These are phyloP conservation scores for Boletus rubropictus DNA, from an alignment of 768 basidiomycete species.

Conservation along the genomic window DNA sequence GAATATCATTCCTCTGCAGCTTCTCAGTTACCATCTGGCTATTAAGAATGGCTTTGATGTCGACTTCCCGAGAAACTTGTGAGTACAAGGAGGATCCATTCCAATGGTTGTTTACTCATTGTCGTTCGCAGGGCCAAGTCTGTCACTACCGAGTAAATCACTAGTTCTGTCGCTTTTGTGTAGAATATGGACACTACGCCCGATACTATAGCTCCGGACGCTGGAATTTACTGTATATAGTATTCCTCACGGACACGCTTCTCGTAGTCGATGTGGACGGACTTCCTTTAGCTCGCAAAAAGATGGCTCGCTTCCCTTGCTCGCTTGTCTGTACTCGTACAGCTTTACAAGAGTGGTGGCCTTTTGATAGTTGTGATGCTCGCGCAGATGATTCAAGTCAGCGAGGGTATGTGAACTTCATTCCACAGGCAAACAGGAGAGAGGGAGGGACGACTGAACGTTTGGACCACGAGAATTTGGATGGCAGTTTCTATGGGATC, in stretches of 20 bases:
- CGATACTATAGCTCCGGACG: constrained; percentile 10
- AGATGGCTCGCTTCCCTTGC: neutral
- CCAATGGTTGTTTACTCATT: constrained; percentile 8
- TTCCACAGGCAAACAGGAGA: too few species aligned
- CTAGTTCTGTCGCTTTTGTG: neutral
- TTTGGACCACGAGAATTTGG: too few species aligned
- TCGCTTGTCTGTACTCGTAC: neutral
- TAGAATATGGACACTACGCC: neutral
- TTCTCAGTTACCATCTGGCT: constrained; percentile 94
- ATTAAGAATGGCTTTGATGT: constrained; percentile 95
- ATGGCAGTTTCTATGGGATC: too few species aligned
- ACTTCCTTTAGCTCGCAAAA: constrained; percentile 1
- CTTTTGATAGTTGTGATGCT: too few species aligned
- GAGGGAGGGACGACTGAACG: too few species aligned
- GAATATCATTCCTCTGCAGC: constrained; percentile 94
- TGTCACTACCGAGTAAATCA: constrained; percentile 61
- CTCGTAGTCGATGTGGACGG: constrained; percentile 23
- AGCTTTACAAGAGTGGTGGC: too few species aligned
- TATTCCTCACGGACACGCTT: constrained; percentile 20
- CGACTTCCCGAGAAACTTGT: constrained; percentile 97
- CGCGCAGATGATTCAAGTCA: too few species aligned
- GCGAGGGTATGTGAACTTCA: too few species aligned
- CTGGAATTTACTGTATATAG: constrained; percentile 9
- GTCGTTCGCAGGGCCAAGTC: constrained; percentile 57
- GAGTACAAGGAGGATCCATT: constrained; percentile 29